Evolutionary conservation across 179 eudicot genomes (phyloP).

Genomic region (Beta lomatogona): DNA sequence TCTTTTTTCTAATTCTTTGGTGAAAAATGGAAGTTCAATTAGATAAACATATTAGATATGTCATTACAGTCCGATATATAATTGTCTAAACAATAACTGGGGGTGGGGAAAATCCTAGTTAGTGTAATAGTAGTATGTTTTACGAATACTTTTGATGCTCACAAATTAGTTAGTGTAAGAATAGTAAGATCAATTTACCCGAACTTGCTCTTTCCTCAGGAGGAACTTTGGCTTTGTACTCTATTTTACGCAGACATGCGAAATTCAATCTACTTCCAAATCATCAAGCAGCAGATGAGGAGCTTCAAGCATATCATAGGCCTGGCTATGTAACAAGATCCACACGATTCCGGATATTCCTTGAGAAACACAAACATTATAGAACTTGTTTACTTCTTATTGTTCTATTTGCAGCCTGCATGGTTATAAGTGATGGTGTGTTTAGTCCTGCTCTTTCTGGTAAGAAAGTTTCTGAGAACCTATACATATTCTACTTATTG

Average conservation of each 20-base stretch:
- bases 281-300: slow-evolving; percentile 56
- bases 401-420: slow-evolving; percentile 49
- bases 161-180: no score
- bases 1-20: no score
- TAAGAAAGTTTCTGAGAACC: slow-evolving; percentile 8
- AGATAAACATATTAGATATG: no score
- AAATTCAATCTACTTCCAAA: slow-evolving; percentile 51
- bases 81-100: no score
- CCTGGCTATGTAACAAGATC: slow-evolving; percentile 36
- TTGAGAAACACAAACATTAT: slow-evolving; percentile 40
- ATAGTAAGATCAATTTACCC: no score
- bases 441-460: slow-evolving; percentile 55
- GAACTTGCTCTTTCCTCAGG: slow-evolving; percentile 31
- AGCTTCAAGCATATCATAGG: slow-evolving; percentile 45
- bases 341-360: slow-evolving; percentile 36
- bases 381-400: slow-evolving; percentile 43
- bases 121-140: no score
- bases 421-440: slow-evolving; percentile 49
- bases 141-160: no score
- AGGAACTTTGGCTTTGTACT: slow-evolving; percentile 58
- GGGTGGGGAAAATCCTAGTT: no score
- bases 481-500: not conserved
- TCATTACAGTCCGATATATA: no score
- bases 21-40: no score
- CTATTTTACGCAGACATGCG: slow-evolving; percentile 51